Evolutionary conservation across 2,329 filamentous ascomycete species (phyloP).

Genomic region (Tothia fuscella): DNA sequence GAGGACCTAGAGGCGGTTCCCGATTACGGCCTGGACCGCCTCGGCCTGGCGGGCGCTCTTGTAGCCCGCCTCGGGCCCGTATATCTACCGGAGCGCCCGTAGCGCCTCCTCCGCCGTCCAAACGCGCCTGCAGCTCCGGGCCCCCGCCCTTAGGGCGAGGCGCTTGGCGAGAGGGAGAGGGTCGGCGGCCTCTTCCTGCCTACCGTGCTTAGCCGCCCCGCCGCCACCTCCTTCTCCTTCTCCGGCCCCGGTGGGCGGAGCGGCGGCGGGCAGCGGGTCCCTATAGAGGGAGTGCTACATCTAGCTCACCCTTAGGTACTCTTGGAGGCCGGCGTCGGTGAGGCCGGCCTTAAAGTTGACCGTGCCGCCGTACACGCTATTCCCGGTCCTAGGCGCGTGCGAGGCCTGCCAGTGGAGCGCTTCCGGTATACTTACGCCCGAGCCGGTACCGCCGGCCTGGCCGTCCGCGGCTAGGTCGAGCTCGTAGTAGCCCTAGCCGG

Average conservation of each 20-base stretch:
- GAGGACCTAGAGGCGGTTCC: neutral
- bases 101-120: neutral
- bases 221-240: neutral
- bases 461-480: neutral
- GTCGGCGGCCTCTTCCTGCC: neutral
- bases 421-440: neutral
- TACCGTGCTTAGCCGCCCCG: neutral
- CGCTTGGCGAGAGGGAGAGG: neutral
- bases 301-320: no score
- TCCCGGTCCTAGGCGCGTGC: no score
- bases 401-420: no score
- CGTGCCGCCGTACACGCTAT: neutral
- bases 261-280: neutral
- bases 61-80: neutral
- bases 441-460: neutral
- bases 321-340: neutral
- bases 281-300: no score
- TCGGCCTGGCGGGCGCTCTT: neutral
- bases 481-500: neutral
- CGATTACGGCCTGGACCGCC: neutral
- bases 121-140: neutral
- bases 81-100: neutral
- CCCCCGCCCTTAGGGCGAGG: neutral
- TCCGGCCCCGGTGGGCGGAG: neutral
- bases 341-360: neutral